Base-by-base conservation (phyloP, 306 rosid genomes). In the Cicer cuneatum region DNA sequence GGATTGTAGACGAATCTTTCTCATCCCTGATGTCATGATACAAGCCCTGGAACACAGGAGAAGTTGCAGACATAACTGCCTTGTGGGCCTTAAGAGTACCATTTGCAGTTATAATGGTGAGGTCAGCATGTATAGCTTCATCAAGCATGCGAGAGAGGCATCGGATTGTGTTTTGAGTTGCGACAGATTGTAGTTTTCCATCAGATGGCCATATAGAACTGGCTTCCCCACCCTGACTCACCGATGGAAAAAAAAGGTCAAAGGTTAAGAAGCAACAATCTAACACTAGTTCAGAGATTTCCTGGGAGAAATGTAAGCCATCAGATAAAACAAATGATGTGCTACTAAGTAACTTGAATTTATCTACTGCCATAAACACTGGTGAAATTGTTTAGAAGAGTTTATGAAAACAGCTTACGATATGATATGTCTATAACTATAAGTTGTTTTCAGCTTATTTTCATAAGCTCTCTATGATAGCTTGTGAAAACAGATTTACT, bases 101-200 rank as follows among this genome's bases (percentile, higher is more conserved):
- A 15, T 88, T 86, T 0, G 83, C 65, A 0, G 84, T 82, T 80
- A 77, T 80, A 74, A 92, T 84, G 69, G 90, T 86, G 39, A 89
- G 88, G 72, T 89, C 92, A 21, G 90, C 81, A 43, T 74, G 90
- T 81, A 92, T 86, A 35, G 72, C 85, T 58, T 92, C 97, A 1
- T 85, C 86, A 39, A 89, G 89, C 97, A 88, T 89, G 72, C 88
- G 89, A 24, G 93, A 82, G 69, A 92, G 90, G 83, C 90, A 88
- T 49, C 66, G 78, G 24, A 92, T 90, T 52, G 86, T 52, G 78
- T 85, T 85, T 80, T 85, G 84, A 57, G 81, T 71, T 49, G 93
- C 82, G 58, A 88, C 64, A 38, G 89, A 82, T 68, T 85, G 88
- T 85, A 86, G 69, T 58, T 63, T 60, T 75, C 90, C 90, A 18